phyloP scores from a whole-genome alignment of 2,329 filamentous ascomycete species.

The Triangularia setosa region DNA sequence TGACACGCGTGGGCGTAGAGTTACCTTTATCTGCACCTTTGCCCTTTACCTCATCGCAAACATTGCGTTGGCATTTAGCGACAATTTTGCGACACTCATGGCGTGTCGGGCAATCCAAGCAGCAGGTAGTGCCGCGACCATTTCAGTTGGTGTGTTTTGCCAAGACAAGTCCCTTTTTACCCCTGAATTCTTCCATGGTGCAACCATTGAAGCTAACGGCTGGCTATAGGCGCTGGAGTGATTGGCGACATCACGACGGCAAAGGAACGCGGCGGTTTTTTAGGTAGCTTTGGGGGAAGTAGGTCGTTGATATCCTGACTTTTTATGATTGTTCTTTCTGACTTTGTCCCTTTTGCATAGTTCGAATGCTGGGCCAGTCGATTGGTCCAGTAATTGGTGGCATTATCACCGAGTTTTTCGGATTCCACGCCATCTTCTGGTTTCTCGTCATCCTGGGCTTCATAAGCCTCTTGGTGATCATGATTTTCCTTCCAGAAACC shows the following conservation, averaged over 20 bases:
- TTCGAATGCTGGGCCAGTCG: slow-evolving; percentile 23
- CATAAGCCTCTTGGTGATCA: slow-evolving; percentile 31
- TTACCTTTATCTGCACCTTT: slow-evolving; percentile 22
- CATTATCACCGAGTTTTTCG: slow-evolving; percentile 21
- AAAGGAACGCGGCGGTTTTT: slow-evolving; percentile 20
- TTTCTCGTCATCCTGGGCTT: slow-evolving; percentile 32
- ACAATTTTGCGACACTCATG: slow-evolving; percentile 17
- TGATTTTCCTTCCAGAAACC: slow-evolving; percentile 41
- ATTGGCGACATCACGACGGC: slow-evolving; percentile 23
- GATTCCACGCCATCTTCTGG: slow-evolving; percentile 24
- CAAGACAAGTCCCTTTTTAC: slow-evolving; percentile 3
- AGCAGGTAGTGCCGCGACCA: slow-evolving; percentile 20
- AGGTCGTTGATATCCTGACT: neutral
- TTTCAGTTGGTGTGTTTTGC: slow-evolving; percentile 19
- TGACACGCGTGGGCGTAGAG: slow-evolving; percentile 16
- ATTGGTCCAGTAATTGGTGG: slow-evolving; percentile 23
- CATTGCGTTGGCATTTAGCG: slow-evolving; percentile 17
- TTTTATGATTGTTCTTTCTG: neutral
- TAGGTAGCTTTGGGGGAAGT: slow-evolving; percentile 22
- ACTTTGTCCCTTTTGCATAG: neutral
- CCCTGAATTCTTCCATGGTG: neutral
- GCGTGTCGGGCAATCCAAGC: slow-evolving; percentile 20
- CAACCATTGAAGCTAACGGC: neutral
- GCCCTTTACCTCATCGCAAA: slow-evolving; percentile 19
- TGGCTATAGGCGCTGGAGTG: slow-evolving; percentile 18